These are phyloP conservation scores for Cercospora sp. DNA, from an alignment of 2,329 filamentous ascomycete genomes.

Conservation along the genomic window DNA sequence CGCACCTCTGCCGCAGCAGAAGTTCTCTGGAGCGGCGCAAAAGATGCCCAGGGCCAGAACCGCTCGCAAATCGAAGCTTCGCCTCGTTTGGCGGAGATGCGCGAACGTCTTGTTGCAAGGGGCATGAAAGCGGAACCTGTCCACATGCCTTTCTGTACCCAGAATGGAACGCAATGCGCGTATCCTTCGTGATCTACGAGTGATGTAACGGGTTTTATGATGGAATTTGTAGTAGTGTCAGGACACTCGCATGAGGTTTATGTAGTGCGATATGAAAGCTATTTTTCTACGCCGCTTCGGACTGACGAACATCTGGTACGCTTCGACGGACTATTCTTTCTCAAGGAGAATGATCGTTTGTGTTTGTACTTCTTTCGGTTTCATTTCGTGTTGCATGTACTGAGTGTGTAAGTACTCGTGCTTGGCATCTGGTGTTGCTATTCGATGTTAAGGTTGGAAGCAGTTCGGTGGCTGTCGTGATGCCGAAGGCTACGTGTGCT, in stretches of 20 bases:
- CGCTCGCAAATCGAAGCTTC: constrained; percentile 69
- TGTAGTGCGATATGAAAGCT: background rate
- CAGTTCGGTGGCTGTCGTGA: background rate
- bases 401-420: background rate
- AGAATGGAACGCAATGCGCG: constrained; percentile 56
- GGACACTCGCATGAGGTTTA: background rate
- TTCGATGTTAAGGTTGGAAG: background rate
- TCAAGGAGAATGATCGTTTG: background rate
- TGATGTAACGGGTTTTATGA: background rate
- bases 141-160: constrained; percentile 72
- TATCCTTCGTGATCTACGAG: constrained; percentile 18
- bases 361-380: background rate
- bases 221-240: background rate
- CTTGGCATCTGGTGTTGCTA: background rate
- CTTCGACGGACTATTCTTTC: too few relatives aligned
- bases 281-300: background rate
- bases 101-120: constrained; percentile 70
- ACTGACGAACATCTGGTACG: too few relatives aligned
- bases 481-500: background rate
- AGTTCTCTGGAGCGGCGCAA: constrained; percentile 74
- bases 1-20: constrained; percentile 72
- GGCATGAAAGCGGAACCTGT: constrained; percentile 67
- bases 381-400: background rate
- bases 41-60: constrained; percentile 65
- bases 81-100: constrained; percentile 70